A percentile compares a stretch with the other conserved stretches of the same genome.
Evolutionary conservation across 345 rosid genomes (phyloP).

Genomic region (Brassica rapa): DNA sequence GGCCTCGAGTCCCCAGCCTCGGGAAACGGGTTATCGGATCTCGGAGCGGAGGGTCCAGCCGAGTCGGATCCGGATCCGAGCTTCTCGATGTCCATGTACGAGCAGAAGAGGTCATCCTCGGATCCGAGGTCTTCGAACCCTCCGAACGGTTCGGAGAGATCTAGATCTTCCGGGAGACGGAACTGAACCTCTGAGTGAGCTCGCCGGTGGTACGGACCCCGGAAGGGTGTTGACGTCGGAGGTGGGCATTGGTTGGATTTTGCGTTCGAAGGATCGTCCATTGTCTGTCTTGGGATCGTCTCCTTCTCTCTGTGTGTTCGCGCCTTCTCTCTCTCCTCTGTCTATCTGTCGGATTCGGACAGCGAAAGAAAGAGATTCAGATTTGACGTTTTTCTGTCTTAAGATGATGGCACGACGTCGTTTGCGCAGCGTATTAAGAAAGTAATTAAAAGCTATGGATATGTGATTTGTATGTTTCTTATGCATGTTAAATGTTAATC

Average conservation of each 20-base stretch:
- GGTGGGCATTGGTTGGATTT: constrained; percentile 33
- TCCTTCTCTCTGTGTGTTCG: constrained; percentile 15
- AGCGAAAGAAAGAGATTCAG: constrained; percentile 37
- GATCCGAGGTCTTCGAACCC: constrained; percentile 67
- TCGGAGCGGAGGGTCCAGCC: constrained; percentile 44
- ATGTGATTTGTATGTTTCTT: background rate
- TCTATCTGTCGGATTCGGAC: constrained; percentile 41
- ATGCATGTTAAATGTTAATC: background rate
- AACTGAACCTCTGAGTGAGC: constrained; percentile 82
- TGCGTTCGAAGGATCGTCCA: constrained; percentile 48
- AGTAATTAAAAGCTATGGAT: background rate
- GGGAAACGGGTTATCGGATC: constrained; percentile 38
- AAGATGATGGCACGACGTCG: constrained; percentile 18
- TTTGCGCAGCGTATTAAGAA: background rate
- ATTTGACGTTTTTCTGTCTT: constrained; percentile 35
- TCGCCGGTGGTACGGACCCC: constrained; percentile 66
- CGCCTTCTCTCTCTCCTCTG: constrained; percentile 20
- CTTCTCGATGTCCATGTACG: constrained; percentile 84
- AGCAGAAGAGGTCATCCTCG: constrained; percentile 75
- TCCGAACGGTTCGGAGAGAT: constrained; percentile 60
- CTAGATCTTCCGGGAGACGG: constrained; percentile 75
- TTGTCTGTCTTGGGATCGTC: constrained; percentile 24
- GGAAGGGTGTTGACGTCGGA: constrained; percentile 35
- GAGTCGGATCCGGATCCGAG: constrained; percentile 61
- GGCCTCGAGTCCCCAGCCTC: constrained; percentile 40